phyloP scores from a whole-genome alignment of 2,329 filamentous ascomycete species.

The Curvularia eragrostidis region DNA sequence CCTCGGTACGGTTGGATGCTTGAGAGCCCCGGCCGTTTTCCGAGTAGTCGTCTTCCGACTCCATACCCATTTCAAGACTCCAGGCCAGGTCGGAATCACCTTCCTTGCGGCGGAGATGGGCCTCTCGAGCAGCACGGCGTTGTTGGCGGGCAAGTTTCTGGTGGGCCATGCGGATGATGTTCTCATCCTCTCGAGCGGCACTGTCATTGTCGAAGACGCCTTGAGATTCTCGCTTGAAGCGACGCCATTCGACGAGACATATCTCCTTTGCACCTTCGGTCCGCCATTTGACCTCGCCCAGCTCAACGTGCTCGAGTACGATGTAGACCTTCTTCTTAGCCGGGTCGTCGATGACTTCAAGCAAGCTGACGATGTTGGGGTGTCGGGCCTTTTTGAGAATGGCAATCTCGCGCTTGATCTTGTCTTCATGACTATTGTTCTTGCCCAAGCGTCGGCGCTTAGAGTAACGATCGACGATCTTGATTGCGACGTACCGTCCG shows the following conservation, averaged over 20 bases:
- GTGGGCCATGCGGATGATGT: slow-evolving; percentile 47
- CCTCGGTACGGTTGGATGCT: slow-evolving; percentile 30
- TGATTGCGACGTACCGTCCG: slow-evolving; percentile 87
- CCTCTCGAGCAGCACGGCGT: slow-evolving; percentile 48
- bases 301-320: slow-evolving; percentile 91
- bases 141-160: slow-evolving; percentile 54
- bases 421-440: slow-evolving; percentile 73
- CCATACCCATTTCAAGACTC: slow-evolving; percentile 82
- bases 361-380: slow-evolving; percentile 91
- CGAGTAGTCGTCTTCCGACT: slow-evolving; percentile 60
- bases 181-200: slow-evolving; percentile 53
- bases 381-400: slow-evolving; percentile 98
- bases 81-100: slow-evolving; percentile 68
- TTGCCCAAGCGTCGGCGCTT: slow-evolving; percentile 90
- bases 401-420: slow-evolving; percentile 94
- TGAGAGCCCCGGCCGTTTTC: slow-evolving; percentile 38
- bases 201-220: slow-evolving; percentile 54
- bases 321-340: slow-evolving; percentile 98
- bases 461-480: slow-evolving; percentile 95
- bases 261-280: slow-evolving; percentile 86
- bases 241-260: slow-evolving; percentile 79
- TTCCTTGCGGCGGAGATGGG: slow-evolving; percentile 40
- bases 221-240: slow-evolving; percentile 74
- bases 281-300: slow-evolving; percentile 93
- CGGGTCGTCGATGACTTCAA: slow-evolving; percentile 97